Conservation (phyloP, 306 rosid genomes). For the Vigna angularis region DNA sequence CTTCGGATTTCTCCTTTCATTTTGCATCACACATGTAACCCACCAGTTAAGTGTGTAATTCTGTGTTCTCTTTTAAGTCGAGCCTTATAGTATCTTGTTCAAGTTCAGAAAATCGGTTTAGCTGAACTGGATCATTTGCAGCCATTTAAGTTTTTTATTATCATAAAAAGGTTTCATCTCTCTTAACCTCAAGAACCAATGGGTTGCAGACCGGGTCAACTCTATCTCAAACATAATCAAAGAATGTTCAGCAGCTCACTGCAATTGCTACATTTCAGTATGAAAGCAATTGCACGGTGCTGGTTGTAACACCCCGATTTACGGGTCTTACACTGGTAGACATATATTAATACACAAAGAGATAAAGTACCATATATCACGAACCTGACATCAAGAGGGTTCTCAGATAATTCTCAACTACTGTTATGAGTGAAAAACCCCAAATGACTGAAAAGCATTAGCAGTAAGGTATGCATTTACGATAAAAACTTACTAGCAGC, state of each 20-base stretch:
- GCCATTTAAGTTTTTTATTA: not conserved
- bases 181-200: not conserved
- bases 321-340: not conserved
- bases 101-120: not conserved
- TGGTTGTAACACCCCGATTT: too few relatives aligned
- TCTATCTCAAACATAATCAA: not conserved
- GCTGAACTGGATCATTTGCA: not conserved
- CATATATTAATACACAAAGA: not conserved
- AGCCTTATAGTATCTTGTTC: not conserved
- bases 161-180: not conserved
- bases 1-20: slow-evolving; percentile 7
- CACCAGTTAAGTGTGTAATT: slow-evolving; percentile 16
- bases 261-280: not conserved
- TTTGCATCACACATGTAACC: slow-evolving; percentile 21
- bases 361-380: not conserved
- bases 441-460: not conserved
- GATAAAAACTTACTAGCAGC: not conserved
- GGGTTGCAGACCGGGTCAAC: not conserved
- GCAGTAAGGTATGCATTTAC: not conserved
- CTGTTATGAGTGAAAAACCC: not conserved
- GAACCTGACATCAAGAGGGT: too few relatives aligned
- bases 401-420: too few relatives aligned
- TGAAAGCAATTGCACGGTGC: not conserved
- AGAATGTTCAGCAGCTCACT: slow-evolving; percentile 11
- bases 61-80: slow-evolving; percentile 3